Conservation (phyloP, 78 protist genomes). For the Dictyostelium firmibasis region DNA sequence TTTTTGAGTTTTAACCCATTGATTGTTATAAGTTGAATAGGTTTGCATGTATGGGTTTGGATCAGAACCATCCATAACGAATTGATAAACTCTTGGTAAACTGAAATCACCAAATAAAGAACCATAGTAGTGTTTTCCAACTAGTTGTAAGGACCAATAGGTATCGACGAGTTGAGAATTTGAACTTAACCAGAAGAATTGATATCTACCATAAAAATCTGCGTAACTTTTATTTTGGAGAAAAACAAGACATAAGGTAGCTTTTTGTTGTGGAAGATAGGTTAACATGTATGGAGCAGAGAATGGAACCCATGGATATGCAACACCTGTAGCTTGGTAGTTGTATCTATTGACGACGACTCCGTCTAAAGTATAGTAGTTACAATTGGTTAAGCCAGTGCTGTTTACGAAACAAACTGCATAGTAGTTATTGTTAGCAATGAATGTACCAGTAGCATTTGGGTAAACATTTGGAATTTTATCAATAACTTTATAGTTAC, state of each 20-base stretch:
- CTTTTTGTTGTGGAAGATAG: neutral
- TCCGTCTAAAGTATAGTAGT: neutral
- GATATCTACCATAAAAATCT: neutral
- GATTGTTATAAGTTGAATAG: neutral
- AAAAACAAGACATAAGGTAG: neutral
- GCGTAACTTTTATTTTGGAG: neutral
- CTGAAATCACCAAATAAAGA: neutral
- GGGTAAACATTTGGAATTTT: neutral
- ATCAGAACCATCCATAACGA: neutral
- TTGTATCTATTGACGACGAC: neutral
- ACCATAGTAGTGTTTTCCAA: neutral
- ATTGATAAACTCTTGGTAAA: neutral
- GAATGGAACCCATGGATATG: neutral
- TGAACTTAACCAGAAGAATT: neutral
- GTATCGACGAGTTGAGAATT: neutral
- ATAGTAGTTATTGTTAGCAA: neutral
- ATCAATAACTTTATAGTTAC: neutral
- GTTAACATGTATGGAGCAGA: neutral
- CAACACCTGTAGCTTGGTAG: neutral
- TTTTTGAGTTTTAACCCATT: neutral
- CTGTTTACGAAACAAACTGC: neutral
- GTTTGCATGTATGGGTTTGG: neutral
- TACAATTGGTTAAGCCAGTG: neutral
- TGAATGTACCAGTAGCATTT: neutral
- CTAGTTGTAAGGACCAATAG: neutral